Evolutionary conservation across 169 alveolate genomes (phyloP).

Genomic region (Plasmodium billcollinsi): DNA sequence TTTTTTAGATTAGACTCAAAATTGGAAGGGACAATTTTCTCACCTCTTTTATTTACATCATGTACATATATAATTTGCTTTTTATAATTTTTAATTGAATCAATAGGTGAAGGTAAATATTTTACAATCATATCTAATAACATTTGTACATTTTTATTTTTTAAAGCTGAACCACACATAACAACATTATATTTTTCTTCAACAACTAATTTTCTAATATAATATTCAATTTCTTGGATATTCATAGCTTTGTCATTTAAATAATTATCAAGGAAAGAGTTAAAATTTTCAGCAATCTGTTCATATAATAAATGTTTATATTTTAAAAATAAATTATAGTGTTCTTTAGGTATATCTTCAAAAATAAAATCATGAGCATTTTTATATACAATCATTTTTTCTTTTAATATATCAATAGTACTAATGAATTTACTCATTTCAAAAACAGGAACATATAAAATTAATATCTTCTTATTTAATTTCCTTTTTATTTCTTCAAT

Average conservation of each 20-base stretch:
- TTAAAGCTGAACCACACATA: slow-evolving; percentile 93
- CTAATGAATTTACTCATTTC: slow-evolving; percentile 90
- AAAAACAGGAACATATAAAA: slow-evolving; percentile 93
- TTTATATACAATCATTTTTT: slow-evolving; percentile 75
- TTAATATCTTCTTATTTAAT: slow-evolving; percentile 90
- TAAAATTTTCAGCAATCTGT: slow-evolving; percentile 90
- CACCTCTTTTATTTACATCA: slow-evolving; percentile 68
- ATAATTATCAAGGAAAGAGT: slow-evolving; percentile 90
- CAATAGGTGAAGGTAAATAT: slow-evolving; percentile 92
- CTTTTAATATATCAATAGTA: slow-evolving; percentile 89
- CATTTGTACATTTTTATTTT: slow-evolving; percentile 88
- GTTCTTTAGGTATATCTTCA: slow-evolving; percentile 31
- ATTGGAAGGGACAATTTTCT: neutral
- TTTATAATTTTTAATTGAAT: slow-evolving; percentile 61
- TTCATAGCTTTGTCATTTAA: slow-evolving; percentile 85
- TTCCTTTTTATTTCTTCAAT: slow-evolving; percentile 88
- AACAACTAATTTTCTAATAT: slow-evolving; percentile 87
- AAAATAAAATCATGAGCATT: slow-evolving; percentile 75
- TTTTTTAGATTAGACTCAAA: neutral
- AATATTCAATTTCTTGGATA: slow-evolving; percentile 81
- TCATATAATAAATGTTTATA: slow-evolving; percentile 85
- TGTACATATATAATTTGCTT: slow-evolving; percentile 47
- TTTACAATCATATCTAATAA: slow-evolving; percentile 83
- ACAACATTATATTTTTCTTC: slow-evolving; percentile 86
- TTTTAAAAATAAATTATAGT: slow-evolving; percentile 78